Conservation (phyloP, 1,284 basidiomycete species). For the Cystobasidium slooffiae region DNA sequence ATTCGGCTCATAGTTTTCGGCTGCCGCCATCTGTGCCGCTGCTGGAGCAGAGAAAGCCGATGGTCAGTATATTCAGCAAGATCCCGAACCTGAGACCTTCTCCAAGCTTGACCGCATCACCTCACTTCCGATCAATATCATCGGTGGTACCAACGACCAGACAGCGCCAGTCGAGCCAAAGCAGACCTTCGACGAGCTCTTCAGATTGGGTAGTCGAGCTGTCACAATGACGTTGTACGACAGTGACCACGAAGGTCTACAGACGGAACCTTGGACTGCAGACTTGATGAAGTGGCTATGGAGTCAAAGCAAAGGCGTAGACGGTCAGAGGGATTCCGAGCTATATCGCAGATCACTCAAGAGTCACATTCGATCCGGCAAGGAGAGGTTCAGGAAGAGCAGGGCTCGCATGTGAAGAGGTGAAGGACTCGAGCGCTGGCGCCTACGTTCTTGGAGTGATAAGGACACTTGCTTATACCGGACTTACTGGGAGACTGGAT, state of each 20-base stretch:
- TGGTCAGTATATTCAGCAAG: slow-evolving; percentile 1
- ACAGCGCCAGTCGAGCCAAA: slow-evolving; percentile 7
- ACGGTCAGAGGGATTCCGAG: not conserved
- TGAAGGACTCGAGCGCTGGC: too few relatives aligned
- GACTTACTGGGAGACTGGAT: too few relatives aligned
- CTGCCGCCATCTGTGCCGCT: not conserved
- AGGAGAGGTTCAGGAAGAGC: not conserved
- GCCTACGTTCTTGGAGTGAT: too few relatives aligned
- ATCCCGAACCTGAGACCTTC: slow-evolving; percentile 7
- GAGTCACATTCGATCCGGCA: not conserved
- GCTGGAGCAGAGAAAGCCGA: slow-evolving; percentile 25
- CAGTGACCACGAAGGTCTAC: slow-evolving; percentile 19
- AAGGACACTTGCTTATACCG: too few relatives aligned
- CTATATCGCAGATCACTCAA: not conserved
- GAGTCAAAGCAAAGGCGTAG: slow-evolving; percentile 8
- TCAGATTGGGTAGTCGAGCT: not conserved
- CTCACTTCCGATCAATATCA: slow-evolving; percentile 10
- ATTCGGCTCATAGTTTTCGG: not conserved
- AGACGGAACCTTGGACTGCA: slow-evolving; percentile 17
- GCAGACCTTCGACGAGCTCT: slow-evolving; percentile 1
- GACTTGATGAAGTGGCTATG: slow-evolving; percentile 31
- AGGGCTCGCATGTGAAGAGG: too few relatives aligned
- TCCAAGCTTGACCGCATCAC: not conserved
- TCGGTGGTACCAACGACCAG: slow-evolving; percentile 3
- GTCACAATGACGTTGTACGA: slow-evolving; percentile 1